Base-by-base conservation (phyloP, 2,329 filamentous ascomycete species). In the Rhinocladiella mackenziei region DNA sequence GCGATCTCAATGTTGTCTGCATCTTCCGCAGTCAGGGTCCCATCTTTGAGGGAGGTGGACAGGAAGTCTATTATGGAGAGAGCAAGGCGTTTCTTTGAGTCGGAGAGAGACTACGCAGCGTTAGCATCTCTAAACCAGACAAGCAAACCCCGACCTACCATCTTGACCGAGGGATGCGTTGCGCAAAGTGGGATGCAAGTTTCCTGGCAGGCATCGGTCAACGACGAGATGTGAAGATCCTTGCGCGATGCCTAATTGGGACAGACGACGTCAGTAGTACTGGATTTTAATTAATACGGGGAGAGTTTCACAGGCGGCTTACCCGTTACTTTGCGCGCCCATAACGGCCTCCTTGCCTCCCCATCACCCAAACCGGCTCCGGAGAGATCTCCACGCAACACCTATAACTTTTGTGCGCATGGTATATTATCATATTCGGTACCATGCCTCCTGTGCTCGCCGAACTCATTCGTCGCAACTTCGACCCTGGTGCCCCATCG, bases 61-160 rank as follows among this genome's bases (percentile, higher is more conserved):
- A 98, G 84, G 74, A 95, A 98, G 72, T 97, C 88, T 74, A 94
- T 88, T 67, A 98, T 91, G 59, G 92, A 88, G 65, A 98, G 86
- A 67, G 92, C 92, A 54, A 98, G 84, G 71, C 89, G 88, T 79
- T 98, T 83, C 65, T 80, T 80, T 42, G 80, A 79, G 56, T 75
- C 72, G 56, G 50, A 43, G 39, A 52, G 46, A 43, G 52, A 41
- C 52, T 54, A 36, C 10, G 26, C 22, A 20, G 7, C n/a, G 33
- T 43, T 15, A 45, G 22, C 10, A 36, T n/a, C 6, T 13, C 15
- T 11, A 4, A 4, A 15, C 11, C 1, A 18, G 17, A n/a, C 9
- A 13, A 10, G 22, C 11, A 18, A 4, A 34, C 14, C 6, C 9
- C 3, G 7, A 45, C 42, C 13, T 25, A 45, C 42, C 42, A 45